Evolutionary conservation across 2,329 filamentous ascomycete genomes (phyloP), one percentile per base, ranked within the genome.

Genomic region (Trichoderma guizhouense): DNA sequence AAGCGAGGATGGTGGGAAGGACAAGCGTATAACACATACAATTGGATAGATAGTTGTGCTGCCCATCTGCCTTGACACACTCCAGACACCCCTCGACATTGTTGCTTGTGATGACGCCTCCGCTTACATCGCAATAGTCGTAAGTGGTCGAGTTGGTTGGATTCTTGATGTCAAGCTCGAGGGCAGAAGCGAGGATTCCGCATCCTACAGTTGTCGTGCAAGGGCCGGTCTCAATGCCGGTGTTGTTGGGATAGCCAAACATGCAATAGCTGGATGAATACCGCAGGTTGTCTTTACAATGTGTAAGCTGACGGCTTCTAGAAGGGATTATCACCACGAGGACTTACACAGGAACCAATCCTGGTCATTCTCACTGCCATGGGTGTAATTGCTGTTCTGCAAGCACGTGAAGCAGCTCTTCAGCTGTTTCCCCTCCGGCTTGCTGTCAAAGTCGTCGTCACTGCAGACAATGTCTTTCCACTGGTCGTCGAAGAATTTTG

Each of bases 311-410:
- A 14, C 47, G n/a, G 26, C 24, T 15, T 28, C 15, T 36, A 28
- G 14, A 26, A 7, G 36, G 14, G 32, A 21, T 34, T 30, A 18
- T 18, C 15, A n/a, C 5, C 8, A 30, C 9, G 14, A 39, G 15
- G n/a, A 80, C 86, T 79, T 82, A 88, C 87, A 88, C 57, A 89
- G 75, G 73, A 88, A 89, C 87, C 86, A 88, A 62, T 82, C 81
- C 73, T 87, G 85, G 73, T 89, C 87, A 69, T 79, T 88, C 78
- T 89, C 86, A 7, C 72, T 71, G 1, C 83, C 85, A 43, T 84
- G 79, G 3, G 80, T 76, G 72, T 83, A 87, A 11, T 81, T 82
- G 78, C 87, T 89, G 32, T 82, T 83, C 75, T 89, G 84, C 32
- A 89, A 79, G 75, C 87, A 89, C 47, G 78, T 83, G 77, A 89